A percentile compares a stretch with the other conserved stretches of the same genome.
These are phyloP conservation scores for Cardamine chenopodiifolia DNA, from an alignment of 345 rosid genomes.

Conservation along the genomic window DNA sequence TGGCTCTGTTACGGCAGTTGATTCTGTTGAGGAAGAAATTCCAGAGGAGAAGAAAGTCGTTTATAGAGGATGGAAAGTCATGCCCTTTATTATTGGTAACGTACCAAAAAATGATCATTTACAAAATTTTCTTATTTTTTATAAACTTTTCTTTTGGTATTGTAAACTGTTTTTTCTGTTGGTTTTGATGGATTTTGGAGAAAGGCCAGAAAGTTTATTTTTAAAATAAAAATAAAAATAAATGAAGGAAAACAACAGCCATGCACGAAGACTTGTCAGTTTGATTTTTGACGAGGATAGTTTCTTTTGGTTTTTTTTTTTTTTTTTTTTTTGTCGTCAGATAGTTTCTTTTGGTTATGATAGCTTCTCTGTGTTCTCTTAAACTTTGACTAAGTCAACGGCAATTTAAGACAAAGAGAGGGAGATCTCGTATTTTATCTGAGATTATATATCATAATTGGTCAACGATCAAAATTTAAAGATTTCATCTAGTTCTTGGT, in stretches of 20 bases:
- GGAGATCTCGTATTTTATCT: background rate
- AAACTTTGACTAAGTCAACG: constrained; percentile 30
- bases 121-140: background rate
- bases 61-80: constrained; percentile 75
- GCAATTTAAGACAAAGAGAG: background rate
- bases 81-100: constrained; percentile 73
- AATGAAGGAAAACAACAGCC: constrained; percentile 11
- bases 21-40: constrained; percentile 22
- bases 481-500: background rate
- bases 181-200: background rate
- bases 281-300: background rate
- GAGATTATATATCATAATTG: constrained; percentile 2
- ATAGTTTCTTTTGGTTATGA: background rate
- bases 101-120: background rate
- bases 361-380: constrained; percentile 24
- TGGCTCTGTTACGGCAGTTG: constrained; percentile 41
- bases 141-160: background rate
- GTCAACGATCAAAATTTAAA: background rate
- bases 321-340: no score
- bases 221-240: background rate
- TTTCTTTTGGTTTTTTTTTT: background rate
- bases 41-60: constrained; percentile 37
- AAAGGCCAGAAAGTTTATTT: background rate
- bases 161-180: background rate
- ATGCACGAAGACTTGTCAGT: constrained; percentile 19